Evolutionary conservation across 2,329 filamentous ascomycete species (phyloP), one percentile per base, ranked within the genome.

Genomic region (Tolypocladium inflatum): DNA sequence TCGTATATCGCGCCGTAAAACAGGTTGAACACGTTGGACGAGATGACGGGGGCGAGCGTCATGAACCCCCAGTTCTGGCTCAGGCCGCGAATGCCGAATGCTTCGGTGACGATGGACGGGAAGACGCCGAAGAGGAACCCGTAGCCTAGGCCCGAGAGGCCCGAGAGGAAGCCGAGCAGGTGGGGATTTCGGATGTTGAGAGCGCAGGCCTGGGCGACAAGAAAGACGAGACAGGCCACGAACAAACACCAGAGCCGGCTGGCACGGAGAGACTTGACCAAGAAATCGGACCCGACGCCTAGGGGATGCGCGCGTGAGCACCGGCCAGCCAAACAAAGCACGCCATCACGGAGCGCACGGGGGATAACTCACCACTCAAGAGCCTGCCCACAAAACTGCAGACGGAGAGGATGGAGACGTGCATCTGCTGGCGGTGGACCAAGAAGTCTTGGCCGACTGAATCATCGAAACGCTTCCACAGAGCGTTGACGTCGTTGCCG

Each of bases 21-120:
- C 1, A 97, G 75, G 69, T 97, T 99, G 79, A 96, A 97, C 26
- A 96, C 72, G 66, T 97, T 96, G 55, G 91, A 92, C 10, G 87
- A 91, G 35, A 96, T 73, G 3, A 96, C 90, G 0, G 93, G 92
- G 3, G 90, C 88, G 54, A 97, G 78, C 0, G 91, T 97, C 86
- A 99, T 95, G 65, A 89, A 88, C 17, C 94, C 94, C 93, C 94
- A 99, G 68, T 97, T 99, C 69, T 96, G 90, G 57, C 88, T 91
- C 53, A 99, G 79, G 1, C 92, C 93, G 60, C 87, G 82, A 33
- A 97, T 88, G 9, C 94, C 94, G 70, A 99, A 99, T 0, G 88
- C 87, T 70, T 97, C 92, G 8, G 92, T 91, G 11, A 90, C 83
- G 21, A 97, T 85, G 15, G 91, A 92, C 0, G 94, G 94, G 71